Base-by-base conservation (phyloP, 345 rosid genomes). In the Microthlaspi erraticum region DNA sequence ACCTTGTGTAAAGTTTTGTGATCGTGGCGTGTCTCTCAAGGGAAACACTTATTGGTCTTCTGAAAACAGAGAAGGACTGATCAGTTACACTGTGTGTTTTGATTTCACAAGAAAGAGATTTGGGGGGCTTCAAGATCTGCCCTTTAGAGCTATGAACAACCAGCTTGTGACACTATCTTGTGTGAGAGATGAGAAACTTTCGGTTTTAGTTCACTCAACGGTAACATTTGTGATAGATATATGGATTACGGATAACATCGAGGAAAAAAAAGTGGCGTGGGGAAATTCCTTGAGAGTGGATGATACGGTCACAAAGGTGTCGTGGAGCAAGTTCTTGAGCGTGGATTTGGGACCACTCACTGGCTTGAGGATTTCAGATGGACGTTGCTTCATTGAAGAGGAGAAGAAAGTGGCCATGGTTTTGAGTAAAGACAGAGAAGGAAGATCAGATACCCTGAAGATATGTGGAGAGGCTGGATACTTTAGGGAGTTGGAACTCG, bases 401-500 rank as follows among this genome's bases (percentile, higher is more conserved):
- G 64, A 60, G 37, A 60, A 60, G 36, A 41, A 41, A 23, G 1
- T 60, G 11, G 37, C 37, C 16, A 8, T 60, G 43, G 29, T 36
- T 34, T 10, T 57, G 18, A 10, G 8, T 36, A 34, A 56, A 34
- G 60, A 54, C 5, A 14, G 20, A 10, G 43, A 39, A 39, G 6
- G 3, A 39, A 39, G 43, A 12, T 39, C 12, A 39, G 43, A 39
- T n/a, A 39, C 43, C 1, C 14, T 12, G n/a, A 32, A 18, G n/a
- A 31, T 60, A 20, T 13, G 41, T 57, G 62, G 62, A 42, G 37
- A 60, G 36, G n/a, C 2, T 23, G 65, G 50, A 41, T 60, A 23
- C 50, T n/a, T n/a, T 8, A 60, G 37, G 12, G 37, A 60, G 5
- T 3, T 60, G 37, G 37, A 23, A 2, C 37, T 60, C 3, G 65